A percentile compares a stretch with the other conserved stretches of the same genome.
These are phyloP conservation scores for Phytopythium cucurbitacearum DNA, from an alignment of 352 stramenopile species.

Conservation along the genomic window DNA sequence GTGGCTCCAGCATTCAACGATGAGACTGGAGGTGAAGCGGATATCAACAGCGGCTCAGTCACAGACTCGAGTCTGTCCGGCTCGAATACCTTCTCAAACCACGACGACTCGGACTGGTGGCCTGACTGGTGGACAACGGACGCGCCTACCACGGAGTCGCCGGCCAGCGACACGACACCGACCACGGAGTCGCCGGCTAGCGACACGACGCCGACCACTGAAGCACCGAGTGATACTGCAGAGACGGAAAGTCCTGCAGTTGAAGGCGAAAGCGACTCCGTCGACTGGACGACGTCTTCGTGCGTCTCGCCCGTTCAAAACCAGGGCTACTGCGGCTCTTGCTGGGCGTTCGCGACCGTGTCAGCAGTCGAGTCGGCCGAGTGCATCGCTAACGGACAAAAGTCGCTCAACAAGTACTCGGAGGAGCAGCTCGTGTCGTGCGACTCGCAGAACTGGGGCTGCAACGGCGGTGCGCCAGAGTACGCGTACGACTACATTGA, in stretches of 20 bases:
- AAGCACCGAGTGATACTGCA: background rate
- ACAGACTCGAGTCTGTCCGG: background rate
- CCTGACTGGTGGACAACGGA: conserved; percentile 10
- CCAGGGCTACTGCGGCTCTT: conserved; percentile 95
- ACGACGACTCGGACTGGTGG: conserved; percentile 7
- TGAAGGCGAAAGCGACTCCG: conserved; percentile 12
- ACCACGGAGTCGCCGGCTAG: conserved; percentile 9
- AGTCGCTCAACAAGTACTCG: conserved; percentile 79
- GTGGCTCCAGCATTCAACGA: conserved; percentile 14
- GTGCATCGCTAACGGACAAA: conserved; percentile 72
- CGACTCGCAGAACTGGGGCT: conserved; percentile 84
- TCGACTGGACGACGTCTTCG: conserved; percentile 41
- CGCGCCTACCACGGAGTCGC: conserved; percentile 3
- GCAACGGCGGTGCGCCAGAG: conserved; percentile 86
- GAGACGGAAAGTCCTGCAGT: background rate
- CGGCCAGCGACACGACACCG: background rate
- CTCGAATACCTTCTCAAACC: conserved; percentile 1
- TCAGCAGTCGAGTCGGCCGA: conserved; percentile 90
- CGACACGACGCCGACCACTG: conserved; percentile 10
- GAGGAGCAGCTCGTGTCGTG: conserved; percentile 94
- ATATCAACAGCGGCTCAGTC: background rate
- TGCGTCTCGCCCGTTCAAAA: conserved; percentile 86
- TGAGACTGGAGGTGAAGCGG: background rate
- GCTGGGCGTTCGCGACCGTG: conserved; percentile 96
- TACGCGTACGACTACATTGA: conserved; percentile 92